phyloP scores from a whole-genome alignment of 129 eudicot species.

The carrot (Daucus carota) region DNA sequence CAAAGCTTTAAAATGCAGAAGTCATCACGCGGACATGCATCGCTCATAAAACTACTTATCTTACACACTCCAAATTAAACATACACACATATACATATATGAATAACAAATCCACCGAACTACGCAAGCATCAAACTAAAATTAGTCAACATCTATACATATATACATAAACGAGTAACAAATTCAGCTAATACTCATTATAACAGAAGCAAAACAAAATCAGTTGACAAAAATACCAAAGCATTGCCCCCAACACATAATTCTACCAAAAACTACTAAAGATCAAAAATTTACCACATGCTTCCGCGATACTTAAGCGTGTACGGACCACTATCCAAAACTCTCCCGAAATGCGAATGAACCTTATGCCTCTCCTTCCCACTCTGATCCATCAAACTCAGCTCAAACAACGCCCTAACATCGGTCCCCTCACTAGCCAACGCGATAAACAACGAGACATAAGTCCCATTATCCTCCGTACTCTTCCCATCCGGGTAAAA shows the following conservation, averaged over 20 bases:
- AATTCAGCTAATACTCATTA: neutral
- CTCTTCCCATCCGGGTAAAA: slow-evolving; percentile 13
- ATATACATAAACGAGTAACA: neutral
- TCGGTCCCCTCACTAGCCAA: slow-evolving; percentile 10
- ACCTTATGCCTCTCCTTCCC: slow-evolving; percentile 11
- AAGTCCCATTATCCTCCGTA: slow-evolving; percentile 1
- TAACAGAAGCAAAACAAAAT: neutral
- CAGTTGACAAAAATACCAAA: neutral
- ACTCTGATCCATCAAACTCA: slow-evolving; percentile 12
- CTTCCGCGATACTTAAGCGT: slow-evolving; percentile 11
- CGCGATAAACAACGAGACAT: slow-evolving; percentile 10
- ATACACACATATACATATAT: neutral
- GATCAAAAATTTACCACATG: slow-evolving; percentile 2
- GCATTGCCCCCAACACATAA: neutral
- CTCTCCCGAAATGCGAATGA: slow-evolving; percentile 7
- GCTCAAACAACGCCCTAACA: slow-evolving; percentile 10
- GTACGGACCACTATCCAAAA: slow-evolving; percentile 7
- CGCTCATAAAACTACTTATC: neutral
- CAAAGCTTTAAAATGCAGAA: neutral
- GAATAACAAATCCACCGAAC: too few species aligned
- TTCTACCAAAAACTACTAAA: neutral
- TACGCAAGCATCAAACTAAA: neutral
- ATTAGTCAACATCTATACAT: neutral
- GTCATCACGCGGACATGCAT: neutral
- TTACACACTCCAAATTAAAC: neutral